Percentiles rank a stretch among this genome's conserved stretches.
phyloP scores from a whole-genome alignment of 306 rosid species.

The Oemleria cerasiformis region DNA sequence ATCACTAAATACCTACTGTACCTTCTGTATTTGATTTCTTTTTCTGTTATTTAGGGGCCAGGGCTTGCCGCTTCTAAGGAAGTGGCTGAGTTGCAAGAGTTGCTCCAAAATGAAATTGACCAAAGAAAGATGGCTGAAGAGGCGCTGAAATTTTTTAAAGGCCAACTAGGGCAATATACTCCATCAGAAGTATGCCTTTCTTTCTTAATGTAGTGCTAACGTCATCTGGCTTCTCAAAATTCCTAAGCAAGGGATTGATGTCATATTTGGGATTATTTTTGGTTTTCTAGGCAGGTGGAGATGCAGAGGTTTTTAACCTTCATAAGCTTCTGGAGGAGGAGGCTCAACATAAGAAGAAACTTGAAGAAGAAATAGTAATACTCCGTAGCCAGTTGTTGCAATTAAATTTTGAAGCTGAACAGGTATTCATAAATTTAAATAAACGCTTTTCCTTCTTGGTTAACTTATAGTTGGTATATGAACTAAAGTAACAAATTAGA shows the following conservation, averaged over 20 bases:
- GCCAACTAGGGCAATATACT: conserved; percentile 44
- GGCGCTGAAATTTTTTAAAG: conserved; percentile 55
- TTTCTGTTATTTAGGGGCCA: conserved; percentile 43
- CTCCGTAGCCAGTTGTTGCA: conserved; percentile 82
- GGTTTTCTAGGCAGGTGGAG: conserved; percentile 65
- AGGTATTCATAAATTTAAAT: conserved; percentile 43
- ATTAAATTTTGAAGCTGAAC: conserved; percentile 78
- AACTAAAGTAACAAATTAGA: conserved; percentile 13
- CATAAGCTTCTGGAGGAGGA: conserved; percentile 67
- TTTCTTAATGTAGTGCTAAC: conserved; percentile 14
- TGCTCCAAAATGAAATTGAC: conserved; percentile 65
- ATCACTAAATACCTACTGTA: neutral
- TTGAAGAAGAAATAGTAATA: conserved; percentile 84
- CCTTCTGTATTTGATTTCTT: neutral
- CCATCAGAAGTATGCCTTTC: conserved; percentile 47
- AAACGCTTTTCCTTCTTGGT: neutral
- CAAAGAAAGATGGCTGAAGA: conserved; percentile 70
- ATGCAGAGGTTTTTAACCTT: conserved; percentile 54
- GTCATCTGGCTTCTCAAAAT: neutral
- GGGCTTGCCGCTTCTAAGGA: conserved; percentile 47
- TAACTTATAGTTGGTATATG: neutral
- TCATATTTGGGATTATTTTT: conserved; percentile 28
- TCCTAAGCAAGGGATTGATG: conserved; percentile 26
- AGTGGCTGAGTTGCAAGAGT: conserved; percentile 48
- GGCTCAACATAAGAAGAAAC: conserved; percentile 65